These are phyloP conservation scores for Russula earlei DNA, from an alignment of 768 basidiomycete species.

Conservation along the genomic window DNA sequence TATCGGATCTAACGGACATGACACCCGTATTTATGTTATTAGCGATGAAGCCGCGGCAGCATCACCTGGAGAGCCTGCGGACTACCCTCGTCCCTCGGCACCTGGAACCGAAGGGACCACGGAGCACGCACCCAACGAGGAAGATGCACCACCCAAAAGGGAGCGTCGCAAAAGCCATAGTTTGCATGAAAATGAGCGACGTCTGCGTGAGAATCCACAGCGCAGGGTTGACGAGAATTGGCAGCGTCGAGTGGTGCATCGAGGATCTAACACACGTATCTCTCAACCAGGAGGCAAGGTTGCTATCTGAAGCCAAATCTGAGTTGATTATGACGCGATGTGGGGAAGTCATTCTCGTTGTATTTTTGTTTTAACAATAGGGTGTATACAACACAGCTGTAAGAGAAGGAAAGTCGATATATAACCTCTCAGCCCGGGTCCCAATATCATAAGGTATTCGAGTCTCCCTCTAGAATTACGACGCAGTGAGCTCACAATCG, in stretches of 20 bases:
- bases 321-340: background rate
- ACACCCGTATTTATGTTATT: background rate
- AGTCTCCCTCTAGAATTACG: too few relatives aligned
- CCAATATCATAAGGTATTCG: too few relatives aligned
- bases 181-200: conserved; percentile 16
- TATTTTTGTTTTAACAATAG: background rate
- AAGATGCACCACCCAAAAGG: conserved; percentile 12
- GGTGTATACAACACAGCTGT: background rate
- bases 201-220: conserved; percentile 16
- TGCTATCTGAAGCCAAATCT: conserved; percentile 25
- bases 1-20: background rate
- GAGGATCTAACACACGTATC: conserved; percentile 39
- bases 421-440: too few relatives aligned
- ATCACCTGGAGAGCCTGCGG: conserved; percentile 17
- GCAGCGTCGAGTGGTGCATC: conserved; percentile 3
- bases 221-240: conserved; percentile 17
- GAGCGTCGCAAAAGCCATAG: conserved; percentile 16
- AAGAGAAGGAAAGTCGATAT: background rate
- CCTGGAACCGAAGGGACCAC: conserved; percentile 5
- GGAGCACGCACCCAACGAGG: conserved; percentile 12
- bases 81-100: conserved; percentile 18
- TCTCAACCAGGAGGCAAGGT: conserved; percentile 46
- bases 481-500: background rate
- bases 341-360: background rate
- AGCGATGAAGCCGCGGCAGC: conserved; percentile 6